A percentile compares a stretch with the other conserved stretches of the same genome.
phyloP scores from a whole-genome alignment of 2,329 filamentous ascomycete species.

The Taxawa tesnikishii region DNA sequence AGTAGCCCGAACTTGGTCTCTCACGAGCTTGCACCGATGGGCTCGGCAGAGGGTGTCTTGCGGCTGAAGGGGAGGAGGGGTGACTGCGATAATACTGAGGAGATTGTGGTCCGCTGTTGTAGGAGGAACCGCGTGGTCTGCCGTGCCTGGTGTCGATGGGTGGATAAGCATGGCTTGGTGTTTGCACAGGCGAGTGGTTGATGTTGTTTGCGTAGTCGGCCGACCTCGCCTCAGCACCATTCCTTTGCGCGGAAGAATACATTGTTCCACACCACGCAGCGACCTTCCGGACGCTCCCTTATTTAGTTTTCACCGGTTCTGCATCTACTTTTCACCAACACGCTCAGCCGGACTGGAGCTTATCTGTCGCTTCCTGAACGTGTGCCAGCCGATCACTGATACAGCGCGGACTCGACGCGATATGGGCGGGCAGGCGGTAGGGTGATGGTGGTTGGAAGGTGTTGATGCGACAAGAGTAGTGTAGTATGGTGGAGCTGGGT shows the following conservation, averaged over 20 bases:
- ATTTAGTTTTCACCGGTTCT: not conserved
- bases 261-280: not conserved
- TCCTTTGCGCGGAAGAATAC: slow-evolving; percentile 6
- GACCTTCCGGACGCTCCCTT: not conserved
- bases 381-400: too few relatives aligned
- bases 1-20: slow-evolving; percentile 31
- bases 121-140: slow-evolving; percentile 13
- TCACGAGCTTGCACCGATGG: slow-evolving; percentile 23
- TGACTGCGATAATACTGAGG: slow-evolving; percentile 17
- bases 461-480: too few relatives aligned
- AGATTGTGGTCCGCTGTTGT: slow-evolving; percentile 15
- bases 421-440: too few relatives aligned
- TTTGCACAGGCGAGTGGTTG: slow-evolving; percentile 21
- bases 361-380: too few relatives aligned
- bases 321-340: not conserved
- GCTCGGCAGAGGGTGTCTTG: slow-evolving; percentile 14
- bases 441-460: too few relatives aligned
- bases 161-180: slow-evolving; percentile 19
- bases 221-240: slow-evolving; percentile 1
- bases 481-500: too few relatives aligned
- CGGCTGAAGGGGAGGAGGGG: slow-evolving; percentile 23
- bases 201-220: slow-evolving; percentile 9
- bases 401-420: too few relatives aligned
- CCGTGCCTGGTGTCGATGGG: slow-evolving; percentile 16
- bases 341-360: too few relatives aligned